Conservation (phyloP, 1,284 basidiomycete species). For the Malassezia japonica region DNA sequence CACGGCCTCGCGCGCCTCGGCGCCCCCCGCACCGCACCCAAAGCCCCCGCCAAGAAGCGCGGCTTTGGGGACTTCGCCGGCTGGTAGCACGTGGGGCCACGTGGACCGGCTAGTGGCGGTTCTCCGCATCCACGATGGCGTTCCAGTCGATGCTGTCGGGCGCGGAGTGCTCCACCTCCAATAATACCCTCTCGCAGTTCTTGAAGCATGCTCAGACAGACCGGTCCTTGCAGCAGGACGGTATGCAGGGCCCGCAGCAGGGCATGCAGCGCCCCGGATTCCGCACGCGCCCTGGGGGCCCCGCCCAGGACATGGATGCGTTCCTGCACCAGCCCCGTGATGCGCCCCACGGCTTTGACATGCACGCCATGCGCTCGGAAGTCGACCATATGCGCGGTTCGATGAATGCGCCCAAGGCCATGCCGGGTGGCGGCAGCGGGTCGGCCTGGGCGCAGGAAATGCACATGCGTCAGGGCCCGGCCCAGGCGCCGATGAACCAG, state of each 20-base stretch:
- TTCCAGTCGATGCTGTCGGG: conserved; percentile 66
- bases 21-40: not conserved
- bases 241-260: not conserved
- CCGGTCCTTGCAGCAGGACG: conserved; percentile 62
- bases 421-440: not conserved
- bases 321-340: conserved; percentile 30
- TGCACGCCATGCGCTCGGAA: conserved; percentile 23
- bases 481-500: not conserved
- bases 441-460: conserved; percentile 37
- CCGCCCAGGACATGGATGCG: conserved; percentile 30
- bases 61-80: conserved; percentile 38
- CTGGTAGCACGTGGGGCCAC: conserved; percentile 21
- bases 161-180: conserved; percentile 72
- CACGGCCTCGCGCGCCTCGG: conserved; percentile 16
- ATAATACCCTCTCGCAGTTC: conserved; percentile 80
- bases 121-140: conserved; percentile 32
- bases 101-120: not conserved
- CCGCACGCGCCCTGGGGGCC: conserved; percentile 17
- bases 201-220: conserved; percentile 85
- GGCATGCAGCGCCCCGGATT: not conserved
- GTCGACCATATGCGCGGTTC: conserved; percentile 26
- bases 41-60: not conserved
- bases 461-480: conserved; percentile 11
- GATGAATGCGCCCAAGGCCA: not conserved
- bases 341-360: conserved; percentile 26